phyloP scores from a whole-genome alignment of 2,329 filamentous ascomycete species.

The Sporothrix mexicana region DNA sequence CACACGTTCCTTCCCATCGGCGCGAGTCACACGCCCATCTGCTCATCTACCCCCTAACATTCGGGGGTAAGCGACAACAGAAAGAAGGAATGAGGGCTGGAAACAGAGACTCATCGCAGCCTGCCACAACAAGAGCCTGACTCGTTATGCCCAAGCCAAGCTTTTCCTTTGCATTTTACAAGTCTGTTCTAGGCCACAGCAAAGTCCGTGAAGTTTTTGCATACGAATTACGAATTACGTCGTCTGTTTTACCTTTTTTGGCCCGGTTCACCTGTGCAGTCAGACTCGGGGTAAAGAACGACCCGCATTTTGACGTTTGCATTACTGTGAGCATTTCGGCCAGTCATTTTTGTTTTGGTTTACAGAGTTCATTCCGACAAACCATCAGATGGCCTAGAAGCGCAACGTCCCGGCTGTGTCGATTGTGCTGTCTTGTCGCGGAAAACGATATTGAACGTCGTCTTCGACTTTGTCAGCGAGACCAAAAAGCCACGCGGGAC shows the following conservation, averaged over 20 bases:
- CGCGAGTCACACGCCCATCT: slow-evolving; percentile 14
- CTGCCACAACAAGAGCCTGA: not conserved
- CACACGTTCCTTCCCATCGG: slow-evolving; percentile 3
- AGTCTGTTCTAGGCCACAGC: too few relatives aligned
- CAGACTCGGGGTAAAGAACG: slow-evolving; percentile 8
- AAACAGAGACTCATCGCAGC: not conserved
- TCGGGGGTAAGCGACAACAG: not conserved
- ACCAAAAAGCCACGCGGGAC: not conserved
- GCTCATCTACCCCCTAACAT: too few relatives aligned
- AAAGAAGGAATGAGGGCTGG: not conserved
- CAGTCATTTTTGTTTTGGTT: not conserved
- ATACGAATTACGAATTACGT: not conserved
- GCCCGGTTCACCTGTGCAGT: not conserved
- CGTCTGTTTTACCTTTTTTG: not conserved
- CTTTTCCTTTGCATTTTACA: too few relatives aligned
- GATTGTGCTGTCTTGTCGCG: too few relatives aligned
- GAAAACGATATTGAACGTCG: not conserved
- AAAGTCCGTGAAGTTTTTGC: too few relatives aligned
- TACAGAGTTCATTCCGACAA: too few relatives aligned
- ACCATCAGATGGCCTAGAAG: too few relatives aligned
- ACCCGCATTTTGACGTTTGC: not conserved
- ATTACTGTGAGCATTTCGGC: not conserved
- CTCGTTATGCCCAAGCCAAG: too few relatives aligned
- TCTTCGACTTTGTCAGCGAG: not conserved
- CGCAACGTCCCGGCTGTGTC: too few relatives aligned